These are phyloP conservation scores for Vitis cinerea DNA, from an alignment of 164 flowering plant species.

Conservation along the genomic window DNA sequence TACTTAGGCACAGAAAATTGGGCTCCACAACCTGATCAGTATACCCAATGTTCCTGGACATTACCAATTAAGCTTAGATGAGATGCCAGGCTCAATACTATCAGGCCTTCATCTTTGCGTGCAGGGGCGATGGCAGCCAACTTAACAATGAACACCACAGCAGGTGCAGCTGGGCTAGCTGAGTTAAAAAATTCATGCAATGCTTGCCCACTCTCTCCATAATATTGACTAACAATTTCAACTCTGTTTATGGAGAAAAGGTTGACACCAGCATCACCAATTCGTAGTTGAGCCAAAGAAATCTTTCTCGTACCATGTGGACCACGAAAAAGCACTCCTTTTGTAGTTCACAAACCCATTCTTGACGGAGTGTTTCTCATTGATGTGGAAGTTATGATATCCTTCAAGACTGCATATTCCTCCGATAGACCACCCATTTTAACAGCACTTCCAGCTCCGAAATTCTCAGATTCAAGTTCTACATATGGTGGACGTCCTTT, in stretches of 20 bases:
- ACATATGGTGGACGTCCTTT: conserved; percentile 11
- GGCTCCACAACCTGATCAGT: conserved; percentile 26
- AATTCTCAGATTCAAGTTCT: conserved; percentile 17
- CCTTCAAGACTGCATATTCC: conserved; percentile 64
- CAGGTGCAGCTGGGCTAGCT: conserved; percentile 73
- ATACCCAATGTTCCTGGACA: conserved; percentile 81
- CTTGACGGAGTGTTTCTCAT: conserved; percentile 52
- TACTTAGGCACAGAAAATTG: too few relatives aligned
- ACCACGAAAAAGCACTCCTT: too few relatives aligned
- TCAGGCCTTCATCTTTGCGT: conserved; percentile 86
- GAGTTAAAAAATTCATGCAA: conserved; percentile 67
- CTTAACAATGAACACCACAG: conserved; percentile 80
- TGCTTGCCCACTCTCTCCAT: conserved; percentile 63
- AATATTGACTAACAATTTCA: too few relatives aligned
- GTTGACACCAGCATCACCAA: too few relatives aligned
- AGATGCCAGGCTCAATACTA: conserved; percentile 86
- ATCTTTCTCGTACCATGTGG: too few relatives aligned
- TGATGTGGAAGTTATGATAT: conserved; percentile 56
- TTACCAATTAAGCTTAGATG: conserved; percentile 15
- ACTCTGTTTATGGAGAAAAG: too few relatives aligned
- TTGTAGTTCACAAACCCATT: conserved; percentile 70
- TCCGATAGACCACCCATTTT: conserved; percentile 80
- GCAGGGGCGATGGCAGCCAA: conserved; percentile 98
- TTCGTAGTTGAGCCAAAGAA: too few relatives aligned
- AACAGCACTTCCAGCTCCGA: conserved; percentile 20